Evolutionary conservation across 768 basidiomycete species (phyloP).

Genomic region (Clitopilus hobsonii): DNA sequence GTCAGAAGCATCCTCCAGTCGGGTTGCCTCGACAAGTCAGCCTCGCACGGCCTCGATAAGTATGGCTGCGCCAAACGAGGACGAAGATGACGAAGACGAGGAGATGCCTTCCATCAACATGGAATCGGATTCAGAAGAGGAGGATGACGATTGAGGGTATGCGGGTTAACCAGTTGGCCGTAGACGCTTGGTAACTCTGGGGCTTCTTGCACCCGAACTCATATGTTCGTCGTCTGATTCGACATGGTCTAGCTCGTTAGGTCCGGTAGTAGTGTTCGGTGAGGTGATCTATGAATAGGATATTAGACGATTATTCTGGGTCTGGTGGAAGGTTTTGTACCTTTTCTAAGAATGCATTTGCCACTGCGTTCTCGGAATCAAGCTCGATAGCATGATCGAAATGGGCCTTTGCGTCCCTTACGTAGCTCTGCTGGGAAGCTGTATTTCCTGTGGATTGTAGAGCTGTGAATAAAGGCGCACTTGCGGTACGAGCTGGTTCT

Average conservation of each 20-base stretch:
- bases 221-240: slow-evolving; percentile 35
- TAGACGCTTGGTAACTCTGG: slow-evolving; percentile 31
- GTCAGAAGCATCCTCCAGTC: background rate
- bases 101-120: slow-evolving; percentile 75
- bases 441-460: slow-evolving; percentile 4
- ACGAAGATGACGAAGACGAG: slow-evolving; percentile 56
- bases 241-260: slow-evolving; percentile 8
- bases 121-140: slow-evolving; percentile 73
- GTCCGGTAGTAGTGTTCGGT: slow-evolving; percentile 4
- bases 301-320: background rate
- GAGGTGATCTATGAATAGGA: slow-evolving; percentile 7
- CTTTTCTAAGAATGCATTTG: slow-evolving; percentile 49
- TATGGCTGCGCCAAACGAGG: background rate
- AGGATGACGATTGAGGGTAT: slow-evolving; percentile 15
- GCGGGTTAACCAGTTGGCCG: slow-evolving; percentile 12
- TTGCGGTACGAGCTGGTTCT: slow-evolving; percentile 3
- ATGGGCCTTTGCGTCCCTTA: slow-evolving; percentile 58
- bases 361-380: slow-evolving; percentile 53
- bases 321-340: slow-evolving; percentile 20
- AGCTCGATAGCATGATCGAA: slow-evolving; percentile 58
- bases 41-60: slow-evolving; percentile 1
- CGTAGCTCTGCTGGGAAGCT: slow-evolving; percentile 25
- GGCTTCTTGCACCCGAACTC: slow-evolving; percentile 12
- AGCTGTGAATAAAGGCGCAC: background rate
- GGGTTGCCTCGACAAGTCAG: no score